Evolutionary conservation across 345 rosid species (phyloP).

Genomic region (Ricinus communis): DNA sequence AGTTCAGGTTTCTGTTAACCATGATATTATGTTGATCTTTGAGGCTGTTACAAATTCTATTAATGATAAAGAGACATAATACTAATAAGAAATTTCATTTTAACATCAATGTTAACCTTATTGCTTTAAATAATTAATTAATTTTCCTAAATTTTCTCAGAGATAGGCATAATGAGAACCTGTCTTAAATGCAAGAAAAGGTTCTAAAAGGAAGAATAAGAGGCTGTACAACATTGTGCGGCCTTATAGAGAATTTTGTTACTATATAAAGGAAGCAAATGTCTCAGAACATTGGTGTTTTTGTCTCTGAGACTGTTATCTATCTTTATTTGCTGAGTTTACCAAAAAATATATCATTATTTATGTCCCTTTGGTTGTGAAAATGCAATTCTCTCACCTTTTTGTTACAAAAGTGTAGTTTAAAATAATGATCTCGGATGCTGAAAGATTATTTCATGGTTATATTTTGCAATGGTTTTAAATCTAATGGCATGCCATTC

Average conservation of each 20-base stretch:
- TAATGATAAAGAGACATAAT: background rate
- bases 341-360: background rate
- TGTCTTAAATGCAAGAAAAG: background rate
- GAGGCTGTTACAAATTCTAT: background rate
- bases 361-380: conserved; percentile 7
- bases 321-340: conserved; percentile 4
- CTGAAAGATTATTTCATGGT: conserved; percentile 15
- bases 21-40: background rate
- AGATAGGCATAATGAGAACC: too few species aligned
- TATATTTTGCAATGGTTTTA: conserved; percentile 12
- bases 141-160: background rate
- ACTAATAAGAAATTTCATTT: background rate
- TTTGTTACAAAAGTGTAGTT: conserved; percentile 4
- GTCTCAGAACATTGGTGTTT: background rate
- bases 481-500: conserved; percentile 28
- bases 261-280: too few species aligned
- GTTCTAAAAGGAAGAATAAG: background rate
- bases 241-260: background rate
- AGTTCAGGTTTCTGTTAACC: background rate
- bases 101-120: background rate
- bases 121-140: background rate
- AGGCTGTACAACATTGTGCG: background rate
- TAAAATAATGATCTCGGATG: conserved; percentile 9
- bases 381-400: background rate
- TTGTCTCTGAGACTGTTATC: background rate